These are phyloP conservation scores for Ogataea henricii DNA, from an alignment of 805 yeast genomes.

Conservation along the genomic window DNA sequence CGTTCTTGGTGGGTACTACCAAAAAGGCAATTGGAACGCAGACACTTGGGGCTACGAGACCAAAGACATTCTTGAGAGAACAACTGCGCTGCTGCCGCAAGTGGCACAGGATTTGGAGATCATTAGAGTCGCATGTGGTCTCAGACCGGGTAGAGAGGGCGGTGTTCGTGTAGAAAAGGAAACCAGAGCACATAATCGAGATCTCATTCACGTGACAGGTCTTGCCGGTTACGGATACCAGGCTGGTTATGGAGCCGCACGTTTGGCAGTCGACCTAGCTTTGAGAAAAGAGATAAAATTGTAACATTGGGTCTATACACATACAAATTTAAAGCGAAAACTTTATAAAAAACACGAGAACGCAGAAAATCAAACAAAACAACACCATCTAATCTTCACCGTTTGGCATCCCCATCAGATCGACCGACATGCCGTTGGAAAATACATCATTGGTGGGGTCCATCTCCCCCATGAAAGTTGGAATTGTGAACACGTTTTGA, in stretches of 20 bases:
- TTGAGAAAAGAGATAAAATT: neutral
- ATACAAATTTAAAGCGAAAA: neutral
- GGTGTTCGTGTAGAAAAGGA: constrained; percentile 73
- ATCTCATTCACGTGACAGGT: constrained; percentile 71
- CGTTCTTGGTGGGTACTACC: constrained; percentile 75
- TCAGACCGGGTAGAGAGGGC: constrained; percentile 75
- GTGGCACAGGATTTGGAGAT: constrained; percentile 51
- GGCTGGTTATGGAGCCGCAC: constrained; percentile 64
- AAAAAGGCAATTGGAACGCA: constrained; percentile 60
- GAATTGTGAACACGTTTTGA: constrained; percentile 36
- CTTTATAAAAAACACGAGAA: neutral
- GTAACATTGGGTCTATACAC: neutral
- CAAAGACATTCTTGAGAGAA: constrained; percentile 51
- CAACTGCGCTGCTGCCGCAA: constrained; percentile 53
- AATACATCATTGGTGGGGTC: constrained; percentile 10
- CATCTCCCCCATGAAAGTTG: constrained; percentile 32
- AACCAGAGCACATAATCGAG: constrained; percentile 39
- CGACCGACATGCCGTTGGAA: constrained; percentile 4
- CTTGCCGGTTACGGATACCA: constrained; percentile 68
- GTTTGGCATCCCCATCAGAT: constrained; percentile 8
- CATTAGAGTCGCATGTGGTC: constrained; percentile 67
- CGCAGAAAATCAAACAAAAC: neutral
- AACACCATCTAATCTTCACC: neutral
- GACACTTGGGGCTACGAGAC: constrained; percentile 52
- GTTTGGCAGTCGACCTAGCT: constrained; percentile 42